Evolutionary conservation across 1,284 basidiomycete genomes (phyloP).

Genomic region (Schizopora paradoxa): DNA sequence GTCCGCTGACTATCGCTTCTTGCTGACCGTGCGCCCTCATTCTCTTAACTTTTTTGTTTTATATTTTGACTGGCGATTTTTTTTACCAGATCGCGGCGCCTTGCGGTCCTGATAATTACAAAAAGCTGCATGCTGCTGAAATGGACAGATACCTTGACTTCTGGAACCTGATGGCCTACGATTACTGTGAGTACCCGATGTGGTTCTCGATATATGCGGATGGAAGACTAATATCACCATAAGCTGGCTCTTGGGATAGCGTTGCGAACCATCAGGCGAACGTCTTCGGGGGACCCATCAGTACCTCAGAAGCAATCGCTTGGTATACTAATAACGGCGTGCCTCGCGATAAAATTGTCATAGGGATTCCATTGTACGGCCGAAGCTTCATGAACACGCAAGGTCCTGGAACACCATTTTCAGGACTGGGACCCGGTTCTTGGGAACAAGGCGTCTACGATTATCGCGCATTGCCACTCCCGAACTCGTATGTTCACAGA

Average conservation of each 20-base stretch:
- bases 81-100: conserved; percentile 77
- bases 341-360: conserved; percentile 71
- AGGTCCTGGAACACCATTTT: conserved; percentile 77
- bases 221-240: conserved; percentile 8
- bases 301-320: conserved; percentile 62
- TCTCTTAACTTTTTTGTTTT: conserved; percentile 4
- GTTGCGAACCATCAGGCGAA: conserved; percentile 87
- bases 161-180: conserved; percentile 97
- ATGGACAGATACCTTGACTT: conserved; percentile 91
- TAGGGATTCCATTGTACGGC: conserved; percentile 90
- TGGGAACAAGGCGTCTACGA: conserved; percentile 83
- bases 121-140: conserved; percentile 68
- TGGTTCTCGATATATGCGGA: conserved; percentile 15
- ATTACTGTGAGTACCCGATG: conserved; percentile 52
- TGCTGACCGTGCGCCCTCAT: conserved; percentile 58
- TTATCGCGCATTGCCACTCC: conserved; percentile 72
- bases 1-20: conserved; percentile 55
- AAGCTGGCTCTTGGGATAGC: conserved; percentile 80
- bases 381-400: conserved; percentile 84
- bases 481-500: conserved; percentile 54
- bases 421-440: conserved; percentile 67
- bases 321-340: conserved; percentile 76
- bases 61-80: conserved; percentile 8
- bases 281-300: conserved; percentile 64
- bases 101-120: conserved; percentile 85